Percentiles rank a stretch among this genome's conserved stretches.
Evolutionary conservation across 2,329 filamentous ascomycete genomes (phyloP).

Genomic region (Colletotrichum cuscutae): DNA sequence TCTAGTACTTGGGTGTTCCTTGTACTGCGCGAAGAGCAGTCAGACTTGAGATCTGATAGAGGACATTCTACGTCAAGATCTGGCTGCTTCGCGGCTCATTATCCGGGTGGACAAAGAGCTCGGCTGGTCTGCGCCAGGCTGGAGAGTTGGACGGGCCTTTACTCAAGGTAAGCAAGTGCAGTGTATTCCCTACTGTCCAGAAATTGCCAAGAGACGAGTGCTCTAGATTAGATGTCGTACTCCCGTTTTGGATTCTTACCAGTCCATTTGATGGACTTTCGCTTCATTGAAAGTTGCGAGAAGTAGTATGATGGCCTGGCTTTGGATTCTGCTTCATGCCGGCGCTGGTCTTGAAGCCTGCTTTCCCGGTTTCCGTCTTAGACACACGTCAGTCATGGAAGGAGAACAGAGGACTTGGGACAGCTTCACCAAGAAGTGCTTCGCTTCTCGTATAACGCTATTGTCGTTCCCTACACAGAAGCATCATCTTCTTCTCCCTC

Average conservation of each 20-base stretch:
- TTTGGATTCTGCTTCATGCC: background rate
- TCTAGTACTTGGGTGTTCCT: slow-evolving; percentile 22
- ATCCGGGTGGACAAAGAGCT: background rate
- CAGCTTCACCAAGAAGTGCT: background rate
- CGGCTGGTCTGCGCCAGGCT: background rate
- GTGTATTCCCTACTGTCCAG: background rate
- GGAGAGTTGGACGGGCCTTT: background rate
- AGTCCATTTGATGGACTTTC: background rate
- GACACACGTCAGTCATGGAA: background rate
- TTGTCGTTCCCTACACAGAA: too few species aligned
- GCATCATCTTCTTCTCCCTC: background rate
- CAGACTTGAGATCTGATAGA: background rate
- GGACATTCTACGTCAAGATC: background rate
- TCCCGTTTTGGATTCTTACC: background rate
- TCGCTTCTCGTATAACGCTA: background rate
- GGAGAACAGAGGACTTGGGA: background rate
- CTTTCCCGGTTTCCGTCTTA: background rate
- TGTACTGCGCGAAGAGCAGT: background rate
- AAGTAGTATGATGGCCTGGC: background rate
- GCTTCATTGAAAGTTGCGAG: background rate
- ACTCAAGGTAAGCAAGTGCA: background rate
- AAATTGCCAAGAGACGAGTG: background rate
- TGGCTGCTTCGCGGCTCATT: background rate
- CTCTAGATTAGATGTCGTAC: background rate
- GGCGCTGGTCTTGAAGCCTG: background rate